Base-by-base conservation (phyloP, 176 grass and related monocot species). In the Pontederia crassipes region DNA sequence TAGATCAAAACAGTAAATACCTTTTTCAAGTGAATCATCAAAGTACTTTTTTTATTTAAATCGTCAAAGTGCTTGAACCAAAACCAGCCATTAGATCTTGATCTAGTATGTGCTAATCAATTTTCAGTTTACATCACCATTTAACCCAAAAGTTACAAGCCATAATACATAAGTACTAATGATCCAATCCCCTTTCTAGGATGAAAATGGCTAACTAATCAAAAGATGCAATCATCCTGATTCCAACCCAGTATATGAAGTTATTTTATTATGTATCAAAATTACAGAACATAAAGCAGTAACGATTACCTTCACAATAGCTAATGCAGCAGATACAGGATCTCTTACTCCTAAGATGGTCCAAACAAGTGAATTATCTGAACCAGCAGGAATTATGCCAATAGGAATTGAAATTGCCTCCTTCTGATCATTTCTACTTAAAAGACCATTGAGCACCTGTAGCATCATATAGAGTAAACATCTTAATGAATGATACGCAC, bases 291-390 rank as follows among this genome's bases (percentile, higher is more conserved):
- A 46, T 77, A 77, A 66, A 2, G 4, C 2, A 35, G 29, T 35
- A 35, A 4, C 4, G 4, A 35, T 29, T 80, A 96, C 86, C 91
- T 84, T 80, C 20, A 82, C 70, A 64, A 96, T 70, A 85, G 69
- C 54, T 70, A 24, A 64, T 57, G 86, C 78, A 67, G 91, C 91
- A 40, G 72, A 87, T 78, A 90, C 74, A 62, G 86, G 91, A 84
- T 96, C 91, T 73, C 72, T 96, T 54, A 78, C 68, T 57, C 91
- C 91, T 65, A 96, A 78, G 75, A 90, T 70, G 72, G 67, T 90
- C 91, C 86, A 96, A 12, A 86, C 80, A 57, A 96, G 82, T 40
- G 91, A 95, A 81, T 95, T 95, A 65, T 95, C 86, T 62, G 91
- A 95, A 64, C 91, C 91, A 75, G 80, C 76, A 40, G 86, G 91